Evolutionary conservation across 306 rosid species (phyloP), one percentile per base, ranked within the genome.

Genomic region (Ziziphus jujuba): DNA sequence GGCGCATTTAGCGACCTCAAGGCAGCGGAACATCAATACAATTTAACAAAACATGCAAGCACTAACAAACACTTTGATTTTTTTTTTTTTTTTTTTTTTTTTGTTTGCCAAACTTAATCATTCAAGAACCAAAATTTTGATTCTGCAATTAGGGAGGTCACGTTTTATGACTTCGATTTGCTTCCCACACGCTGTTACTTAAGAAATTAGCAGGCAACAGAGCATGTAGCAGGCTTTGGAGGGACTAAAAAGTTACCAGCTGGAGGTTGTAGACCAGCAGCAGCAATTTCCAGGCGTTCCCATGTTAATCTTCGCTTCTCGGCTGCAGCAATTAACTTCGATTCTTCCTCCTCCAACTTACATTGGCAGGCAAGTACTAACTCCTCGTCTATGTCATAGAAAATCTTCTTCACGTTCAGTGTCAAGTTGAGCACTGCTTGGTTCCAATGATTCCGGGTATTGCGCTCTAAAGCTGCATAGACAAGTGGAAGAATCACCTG

Each of bases 401-500:
- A 82, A 71, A 85, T 80, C 83, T 89, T 90, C 80, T 73, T 84
- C 67, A 95, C 82, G 63, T 90, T 90, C 76, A 85, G 76, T 38
- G 97, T 90, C 74, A 90, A 84, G 79, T 90, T 95, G 59, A 95
- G 89, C 75, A 95, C 97, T 31, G 97, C 91, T 62, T 95, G 97
- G 54, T 90, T 95, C 99, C 99, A 95, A 72, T 95, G 99, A 58
- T 80, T 88, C 66, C 80, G 85, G 17, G 91, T 60, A 68, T 95
- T 95, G 61, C 77, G 84, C 79, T 85, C 91, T 54, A 95, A 87
- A 24, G 99, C 89, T n/a, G 97, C 80, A 77, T 88, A 80, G 43
- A 95, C 97, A 0, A 95, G 85, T 1, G 99, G 99, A 65, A 95
- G 56, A 61, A 95, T 88, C 72, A 75, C 85, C 65, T 95, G 92